These are phyloP conservation scores for Pseudonitzschia multistriata DNA, from an alignment of 108 stramenopile species.

Conservation along the genomic window DNA sequence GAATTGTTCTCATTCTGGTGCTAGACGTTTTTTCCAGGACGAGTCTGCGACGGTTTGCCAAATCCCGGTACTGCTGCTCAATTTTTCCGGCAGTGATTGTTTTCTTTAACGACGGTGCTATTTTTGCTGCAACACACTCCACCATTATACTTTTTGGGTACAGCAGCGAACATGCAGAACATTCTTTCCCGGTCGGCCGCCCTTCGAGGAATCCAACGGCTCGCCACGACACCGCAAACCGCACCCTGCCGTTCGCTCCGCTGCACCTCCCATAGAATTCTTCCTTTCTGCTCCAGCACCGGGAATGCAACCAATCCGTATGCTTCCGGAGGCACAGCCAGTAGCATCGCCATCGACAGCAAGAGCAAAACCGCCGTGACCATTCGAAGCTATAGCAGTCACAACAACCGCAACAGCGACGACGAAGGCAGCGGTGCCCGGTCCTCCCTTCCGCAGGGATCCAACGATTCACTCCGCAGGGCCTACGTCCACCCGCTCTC, in stretches of 20 bases:
- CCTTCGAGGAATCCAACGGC: not conserved
- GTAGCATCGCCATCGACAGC: too few relatives aligned
- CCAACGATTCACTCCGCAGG: constrained; percentile 7
- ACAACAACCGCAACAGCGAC: not conserved
- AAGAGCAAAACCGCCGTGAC: not conserved
- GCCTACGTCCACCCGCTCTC: constrained; percentile 78
- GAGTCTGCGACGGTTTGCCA: too few relatives aligned
- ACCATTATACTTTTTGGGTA: too few relatives aligned
- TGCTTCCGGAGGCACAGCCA: too few relatives aligned
- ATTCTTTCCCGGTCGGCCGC: not conserved
- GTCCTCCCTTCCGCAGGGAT: not conserved
- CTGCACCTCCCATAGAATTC: too few relatives aligned
- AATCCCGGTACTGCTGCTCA: too few relatives aligned
- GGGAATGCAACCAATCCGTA: too few relatives aligned
- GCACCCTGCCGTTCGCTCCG: not conserved
- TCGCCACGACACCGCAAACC: not conserved
- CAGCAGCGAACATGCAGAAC: not conserved
- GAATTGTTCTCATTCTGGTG: too few relatives aligned
- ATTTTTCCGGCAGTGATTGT: too few relatives aligned
- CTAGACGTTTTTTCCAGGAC: too few relatives aligned
- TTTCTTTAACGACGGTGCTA: too few relatives aligned
- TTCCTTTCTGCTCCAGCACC: not conserved
- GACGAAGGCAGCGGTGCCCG: not conserved
- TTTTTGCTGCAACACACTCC: too few relatives aligned
- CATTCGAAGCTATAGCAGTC: constrained; percentile 6